phyloP scores from a whole-genome alignment of 768 basidiomycete species.

The Stropharia rugosoannulata region DNA sequence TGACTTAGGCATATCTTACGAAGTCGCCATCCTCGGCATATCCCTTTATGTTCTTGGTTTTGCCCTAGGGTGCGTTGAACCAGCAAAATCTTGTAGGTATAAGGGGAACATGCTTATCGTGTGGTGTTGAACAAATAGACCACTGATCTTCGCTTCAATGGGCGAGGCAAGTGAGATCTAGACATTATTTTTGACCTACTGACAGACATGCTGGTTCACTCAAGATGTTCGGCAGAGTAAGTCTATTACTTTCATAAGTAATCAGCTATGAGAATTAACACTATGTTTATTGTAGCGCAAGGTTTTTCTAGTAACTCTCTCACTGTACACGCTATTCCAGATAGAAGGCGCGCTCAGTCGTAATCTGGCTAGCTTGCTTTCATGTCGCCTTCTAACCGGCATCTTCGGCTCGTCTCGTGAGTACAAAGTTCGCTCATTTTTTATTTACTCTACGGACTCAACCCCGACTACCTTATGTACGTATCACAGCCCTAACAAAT shows the following conservation, averaged over 20 bases:
- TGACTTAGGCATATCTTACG: slow-evolving; percentile 48
- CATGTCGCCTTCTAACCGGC: slow-evolving; percentile 55
- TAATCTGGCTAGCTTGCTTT: slow-evolving; percentile 45
- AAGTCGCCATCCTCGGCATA: slow-evolving; percentile 56
- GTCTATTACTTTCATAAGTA: slow-evolving; percentile 11
- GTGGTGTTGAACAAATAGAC: slow-evolving; percentile 26
- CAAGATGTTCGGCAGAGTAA: slow-evolving; percentile 54
- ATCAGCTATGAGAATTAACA: slow-evolving; percentile 1
- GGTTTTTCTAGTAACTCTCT: slow-evolving; percentile 53
- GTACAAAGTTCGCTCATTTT: slow-evolving; percentile 12
- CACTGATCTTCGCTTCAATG: slow-evolving; percentile 56
- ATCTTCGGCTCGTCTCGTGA: slow-evolving; percentile 57
- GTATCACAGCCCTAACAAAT: slow-evolving; percentile 51
- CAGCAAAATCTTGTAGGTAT: neutral
- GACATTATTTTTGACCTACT: slow-evolving; percentile 5
- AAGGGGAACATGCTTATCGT: neutral
- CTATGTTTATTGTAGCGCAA: slow-evolving; percentile 34
- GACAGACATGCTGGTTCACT: neutral
- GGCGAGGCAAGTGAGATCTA: slow-evolving; percentile 44
- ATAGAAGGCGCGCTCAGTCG: slow-evolving; percentile 52
- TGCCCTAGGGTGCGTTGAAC: slow-evolving; percentile 46
- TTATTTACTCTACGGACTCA: neutral
- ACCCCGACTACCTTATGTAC: slow-evolving; percentile 1
- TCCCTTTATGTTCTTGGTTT: slow-evolving; percentile 66
- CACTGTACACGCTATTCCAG: slow-evolving; percentile 51